Evolutionary conservation across 306 rosid species (phyloP).

Genomic region (Begonia peltatifolia): DNA sequence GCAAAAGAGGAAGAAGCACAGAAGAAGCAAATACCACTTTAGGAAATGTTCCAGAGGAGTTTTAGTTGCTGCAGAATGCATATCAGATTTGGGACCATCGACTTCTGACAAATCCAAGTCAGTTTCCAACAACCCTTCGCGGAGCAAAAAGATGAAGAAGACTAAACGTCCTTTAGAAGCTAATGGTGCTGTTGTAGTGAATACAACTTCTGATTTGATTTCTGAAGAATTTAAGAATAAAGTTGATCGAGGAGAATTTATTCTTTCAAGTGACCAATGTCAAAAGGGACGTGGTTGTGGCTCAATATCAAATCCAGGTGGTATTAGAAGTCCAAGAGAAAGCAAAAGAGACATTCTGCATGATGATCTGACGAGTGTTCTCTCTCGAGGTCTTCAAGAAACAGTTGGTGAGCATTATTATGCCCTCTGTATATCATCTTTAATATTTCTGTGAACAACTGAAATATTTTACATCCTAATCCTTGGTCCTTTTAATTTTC

Average conservation of each 20-base stretch:
- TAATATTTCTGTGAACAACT: no score
- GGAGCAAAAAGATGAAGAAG: slow-evolving; percentile 16
- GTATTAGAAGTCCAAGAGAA: no score
- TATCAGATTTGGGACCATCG: slow-evolving; percentile 39
- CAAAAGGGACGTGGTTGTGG: no score
- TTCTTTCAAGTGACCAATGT: slow-evolving; percentile 17
- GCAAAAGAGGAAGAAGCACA: slow-evolving; percentile 39
- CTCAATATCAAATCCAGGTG: no score
- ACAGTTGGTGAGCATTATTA: no score
- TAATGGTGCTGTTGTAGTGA: slow-evolving; percentile 8
- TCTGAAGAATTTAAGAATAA: slow-evolving; percentile 27
- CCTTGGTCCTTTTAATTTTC: no score
- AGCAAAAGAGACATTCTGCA: no score
- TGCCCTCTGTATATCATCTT: no score
- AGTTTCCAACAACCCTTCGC: slow-evolving; percentile 6
- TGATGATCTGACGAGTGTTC: no score
- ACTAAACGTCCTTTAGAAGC: slow-evolving; percentile 16
- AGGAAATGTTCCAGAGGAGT: slow-evolving; percentile 10
- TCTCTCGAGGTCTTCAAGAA: no score
- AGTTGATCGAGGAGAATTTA: slow-evolving; percentile 21
- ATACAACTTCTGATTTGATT: not conserved
- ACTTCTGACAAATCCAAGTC: slow-evolving; percentile 24
- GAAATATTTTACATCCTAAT: no score
- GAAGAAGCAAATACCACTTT: slow-evolving; percentile 23
- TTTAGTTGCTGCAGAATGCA: slow-evolving; percentile 13